Base-by-base conservation (phyloP, 129 eudicot species). In the Rutidosis leptorrhynchoides region DNA sequence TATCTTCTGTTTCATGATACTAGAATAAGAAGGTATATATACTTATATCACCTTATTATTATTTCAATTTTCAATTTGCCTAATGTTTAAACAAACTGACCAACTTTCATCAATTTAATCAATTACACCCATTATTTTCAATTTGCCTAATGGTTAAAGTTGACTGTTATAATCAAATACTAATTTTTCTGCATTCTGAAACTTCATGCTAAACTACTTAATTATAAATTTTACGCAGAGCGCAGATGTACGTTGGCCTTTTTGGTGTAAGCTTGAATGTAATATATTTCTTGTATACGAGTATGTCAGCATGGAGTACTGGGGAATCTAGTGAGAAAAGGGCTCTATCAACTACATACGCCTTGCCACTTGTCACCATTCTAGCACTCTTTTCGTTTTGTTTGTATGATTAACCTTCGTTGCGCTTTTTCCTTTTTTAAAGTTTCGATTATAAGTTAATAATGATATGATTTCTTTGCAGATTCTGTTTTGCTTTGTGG, bases 401-500 rank as follows among this genome's bases (percentile, higher is more conserved):
- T 84, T 80, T 90, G 97, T 90, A 80, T 79, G 97, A 52, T 35
- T 43, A 65, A 64, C 24, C 70, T 29, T 15, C 20, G 2, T 10
- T 4, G 30, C 60, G 45, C n/a, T 64, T 69, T 70, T 23, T 23
- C 48, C 15, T 26, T 4, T 30, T 24, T 16, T 12, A 25, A 6
- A 58, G 1, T 63, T 23, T 16, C 23, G 15, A 8, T 9, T 37
- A 10, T 37, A 37, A 11, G 9, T 6, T 5, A 1, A 5, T 5
- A 35, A 0, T 17, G 20, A n/a, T 12, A 37, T 16, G 45, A 23
- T 59, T 42, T 22, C 30, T 21, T 59, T 78, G 74, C 90, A 90
- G 97, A 67, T 90, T 90, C 74, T 81, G 78, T 27, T 81, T 78
- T 80, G 88, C 95, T 32, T 71, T 90, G 78, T 90, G 97, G 95